phyloP scores from a whole-genome alignment of 768 basidiomycete species.

The Lyophyllum semitale region DNA sequence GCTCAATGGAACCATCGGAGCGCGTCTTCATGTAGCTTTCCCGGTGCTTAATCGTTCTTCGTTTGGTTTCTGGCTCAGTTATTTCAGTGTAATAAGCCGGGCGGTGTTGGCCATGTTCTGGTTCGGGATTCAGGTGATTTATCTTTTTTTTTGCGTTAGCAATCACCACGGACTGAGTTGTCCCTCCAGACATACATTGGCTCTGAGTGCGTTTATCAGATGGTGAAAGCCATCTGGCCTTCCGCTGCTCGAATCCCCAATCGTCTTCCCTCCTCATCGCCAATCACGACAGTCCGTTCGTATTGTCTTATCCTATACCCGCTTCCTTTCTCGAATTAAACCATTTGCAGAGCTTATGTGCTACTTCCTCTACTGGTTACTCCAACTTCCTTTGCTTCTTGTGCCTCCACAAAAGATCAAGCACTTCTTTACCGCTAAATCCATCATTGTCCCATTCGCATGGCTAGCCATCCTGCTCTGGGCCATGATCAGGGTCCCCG shows the following conservation, averaged over 20 bases:
- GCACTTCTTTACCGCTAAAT: slow-evolving; percentile 74
- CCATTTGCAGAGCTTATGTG: slow-evolving; percentile 60
- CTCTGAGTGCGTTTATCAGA: slow-evolving; percentile 79
- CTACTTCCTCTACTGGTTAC: slow-evolving; percentile 76
- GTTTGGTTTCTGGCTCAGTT: slow-evolving; percentile 89
- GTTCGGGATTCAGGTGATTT: slow-evolving; percentile 70
- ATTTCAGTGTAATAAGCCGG: slow-evolving; percentile 80
- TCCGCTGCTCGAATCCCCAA: slow-evolving; percentile 66
- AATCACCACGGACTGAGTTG: not conserved
- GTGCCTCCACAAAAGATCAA: slow-evolving; percentile 79
- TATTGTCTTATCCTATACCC: not conserved
- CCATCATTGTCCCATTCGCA: slow-evolving; percentile 61
- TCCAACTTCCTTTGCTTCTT: slow-evolving; percentile 77
- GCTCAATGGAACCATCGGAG: slow-evolving; percentile 77
- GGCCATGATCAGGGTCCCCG: slow-evolving; percentile 71
- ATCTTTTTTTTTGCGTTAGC: not conserved
- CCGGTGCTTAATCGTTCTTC: slow-evolving; percentile 78
- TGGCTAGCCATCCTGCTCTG: slow-evolving; percentile 79
- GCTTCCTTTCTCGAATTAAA: not conserved
- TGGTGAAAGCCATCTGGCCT: slow-evolving; percentile 86
- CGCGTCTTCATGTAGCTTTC: slow-evolving; percentile 77
- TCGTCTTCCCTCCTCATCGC: slow-evolving; percentile 54
- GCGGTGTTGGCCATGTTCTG: slow-evolving; percentile 80
- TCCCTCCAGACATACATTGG: slow-evolving; percentile 50
- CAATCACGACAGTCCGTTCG: slow-evolving; percentile 64